A percentile compares a stretch with the other conserved stretches of the same genome.
These are phyloP conservation scores for Brachypodium distachyon DNA, from an alignment of 202 grass and related monocot species.

Conservation along the genomic window DNA sequence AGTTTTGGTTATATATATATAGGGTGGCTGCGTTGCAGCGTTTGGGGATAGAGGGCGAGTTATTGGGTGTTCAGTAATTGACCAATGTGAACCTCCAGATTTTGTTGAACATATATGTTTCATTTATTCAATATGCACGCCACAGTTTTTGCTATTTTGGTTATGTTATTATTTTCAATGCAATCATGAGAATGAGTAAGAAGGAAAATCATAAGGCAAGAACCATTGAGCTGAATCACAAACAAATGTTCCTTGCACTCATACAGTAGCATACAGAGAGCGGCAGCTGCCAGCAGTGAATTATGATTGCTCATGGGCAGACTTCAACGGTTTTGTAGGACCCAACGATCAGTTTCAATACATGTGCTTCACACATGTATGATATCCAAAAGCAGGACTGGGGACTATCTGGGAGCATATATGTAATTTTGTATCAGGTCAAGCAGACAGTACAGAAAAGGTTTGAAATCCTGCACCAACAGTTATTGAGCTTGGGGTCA, in stretches of 20 bases:
- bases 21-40: too few species aligned
- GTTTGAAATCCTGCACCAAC: constrained; percentile 1
- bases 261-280: background rate
- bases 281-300: background rate
- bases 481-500: background rate
- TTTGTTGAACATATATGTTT: background rate
- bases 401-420: too few species aligned
- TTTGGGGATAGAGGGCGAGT: too few species aligned
- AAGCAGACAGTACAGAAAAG: background rate
- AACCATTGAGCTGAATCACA: background rate
- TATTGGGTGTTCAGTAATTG: background rate
- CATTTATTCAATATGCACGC: background rate
- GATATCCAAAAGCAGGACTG: background rate
- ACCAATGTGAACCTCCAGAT: background rate
- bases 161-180: background rate
- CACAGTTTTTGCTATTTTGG: background rate
- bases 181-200: background rate
- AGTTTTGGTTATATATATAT: background rate
- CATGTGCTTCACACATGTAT: background rate
- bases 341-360: background rate
- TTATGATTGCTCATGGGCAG: background rate
- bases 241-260: background rate
- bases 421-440: background rate
- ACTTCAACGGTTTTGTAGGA: background rate
- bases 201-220: background rate